Conservation (phyloP, 164 flowering plant genomes). For the Hamamelis virginiana region DNA sequence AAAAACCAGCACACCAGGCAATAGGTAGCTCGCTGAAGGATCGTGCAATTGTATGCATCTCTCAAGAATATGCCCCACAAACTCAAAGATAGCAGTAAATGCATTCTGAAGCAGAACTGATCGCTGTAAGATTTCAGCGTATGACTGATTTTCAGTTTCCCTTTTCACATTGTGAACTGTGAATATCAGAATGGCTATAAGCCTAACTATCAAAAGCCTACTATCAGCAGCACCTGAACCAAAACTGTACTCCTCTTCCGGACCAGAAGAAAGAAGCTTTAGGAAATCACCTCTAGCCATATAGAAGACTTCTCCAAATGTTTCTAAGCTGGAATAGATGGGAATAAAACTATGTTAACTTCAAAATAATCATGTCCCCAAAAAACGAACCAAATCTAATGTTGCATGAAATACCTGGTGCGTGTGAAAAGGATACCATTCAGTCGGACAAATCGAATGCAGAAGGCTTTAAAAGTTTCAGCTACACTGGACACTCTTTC, state of each 20-base stretch:
- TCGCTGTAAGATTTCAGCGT: slow-evolving; percentile 92
- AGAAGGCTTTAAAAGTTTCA: slow-evolving; percentile 56
- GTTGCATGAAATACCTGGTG: slow-evolving; percentile 60
- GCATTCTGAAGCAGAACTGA: slow-evolving; percentile 81
- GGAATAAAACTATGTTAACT: neutral
- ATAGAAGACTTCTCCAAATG: slow-evolving; percentile 74
- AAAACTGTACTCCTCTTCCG: slow-evolving; percentile 65
- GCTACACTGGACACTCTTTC: slow-evolving; percentile 30
- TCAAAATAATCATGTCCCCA: neutral
- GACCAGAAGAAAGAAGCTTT: slow-evolving; percentile 75
- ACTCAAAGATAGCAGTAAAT: slow-evolving; percentile 71
- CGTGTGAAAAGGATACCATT: slow-evolving; percentile 95
- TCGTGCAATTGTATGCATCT: slow-evolving; percentile 63
- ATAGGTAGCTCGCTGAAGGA: slow-evolving; percentile 65
- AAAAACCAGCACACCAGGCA: slow-evolving; percentile 83
- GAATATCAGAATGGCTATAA: slow-evolving; percentile 72
- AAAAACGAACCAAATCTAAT: neutral
- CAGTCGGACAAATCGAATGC: slow-evolving; percentile 78
- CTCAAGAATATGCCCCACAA: slow-evolving; percentile 66
- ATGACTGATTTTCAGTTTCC: slow-evolving; percentile 78
- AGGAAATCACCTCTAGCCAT: slow-evolving; percentile 46
- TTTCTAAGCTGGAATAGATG: slow-evolving; percentile 64
- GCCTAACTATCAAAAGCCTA: slow-evolving; percentile 64
- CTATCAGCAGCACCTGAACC: slow-evolving; percentile 72
- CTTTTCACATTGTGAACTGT: slow-evolving; percentile 70